These are phyloP conservation scores for Pogostemon cablin DNA, from an alignment of 257 asterid genomes.

Conservation along the genomic window DNA sequence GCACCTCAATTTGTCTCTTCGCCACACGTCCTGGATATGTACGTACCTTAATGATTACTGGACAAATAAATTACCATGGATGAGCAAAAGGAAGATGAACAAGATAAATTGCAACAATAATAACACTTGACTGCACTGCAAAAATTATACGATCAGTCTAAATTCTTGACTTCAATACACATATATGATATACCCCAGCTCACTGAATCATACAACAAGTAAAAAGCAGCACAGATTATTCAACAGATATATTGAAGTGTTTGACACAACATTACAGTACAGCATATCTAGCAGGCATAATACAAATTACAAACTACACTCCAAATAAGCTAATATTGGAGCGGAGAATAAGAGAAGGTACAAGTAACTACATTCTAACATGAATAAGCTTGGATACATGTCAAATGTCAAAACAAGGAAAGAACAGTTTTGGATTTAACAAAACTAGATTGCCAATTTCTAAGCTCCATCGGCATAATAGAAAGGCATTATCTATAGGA, in stretches of 20 bases:
- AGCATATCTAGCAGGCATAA: conserved; percentile 9
- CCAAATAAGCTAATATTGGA: conserved; percentile 10
- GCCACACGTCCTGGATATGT: background rate
- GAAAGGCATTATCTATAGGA: background rate
- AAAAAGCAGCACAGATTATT: background rate
- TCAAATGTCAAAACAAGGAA: conserved; percentile 21
- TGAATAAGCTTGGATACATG: conserved; percentile 21
- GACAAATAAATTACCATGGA: conserved; percentile 24
- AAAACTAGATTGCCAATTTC: conserved; percentile 16
- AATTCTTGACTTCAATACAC: background rate
- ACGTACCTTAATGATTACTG: conserved; percentile 22
- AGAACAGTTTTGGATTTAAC: background rate
- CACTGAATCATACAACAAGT: background rate
- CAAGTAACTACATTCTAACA: background rate
- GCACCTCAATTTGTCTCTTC: conserved; percentile 21
- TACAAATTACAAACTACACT: background rate
- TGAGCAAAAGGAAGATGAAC: conserved; percentile 14
- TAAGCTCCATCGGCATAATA: conserved; percentile 17
- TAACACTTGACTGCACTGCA: background rate
- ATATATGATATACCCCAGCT: background rate
- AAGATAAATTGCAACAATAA: conserved; percentile 8
- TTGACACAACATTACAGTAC: background rate
- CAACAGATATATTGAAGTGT: background rate
- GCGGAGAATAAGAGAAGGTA: conserved; percentile 10
- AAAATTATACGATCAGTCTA: conserved; percentile 6